Evolutionary conservation across 1,284 basidiomycete species (phyloP).

Genomic region (Psilocybe mexicana): DNA sequence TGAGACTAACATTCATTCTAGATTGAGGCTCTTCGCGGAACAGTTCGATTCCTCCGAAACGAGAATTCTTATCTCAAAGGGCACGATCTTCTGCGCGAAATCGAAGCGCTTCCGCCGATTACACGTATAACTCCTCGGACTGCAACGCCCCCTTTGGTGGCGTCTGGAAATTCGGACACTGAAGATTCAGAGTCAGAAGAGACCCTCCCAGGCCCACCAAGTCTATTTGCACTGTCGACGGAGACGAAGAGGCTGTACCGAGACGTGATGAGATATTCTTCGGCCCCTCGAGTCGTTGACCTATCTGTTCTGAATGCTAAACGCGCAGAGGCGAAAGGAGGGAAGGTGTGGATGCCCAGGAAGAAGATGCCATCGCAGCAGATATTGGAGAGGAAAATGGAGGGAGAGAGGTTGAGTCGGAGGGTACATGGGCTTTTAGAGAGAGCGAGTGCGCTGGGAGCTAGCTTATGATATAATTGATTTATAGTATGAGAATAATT

Average conservation of each 20-base stretch:
- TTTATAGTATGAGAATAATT: neutral
- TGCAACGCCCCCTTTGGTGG: slow-evolving; percentile 61
- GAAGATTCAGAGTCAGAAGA: slow-evolving; percentile 58
- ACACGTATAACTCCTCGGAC: slow-evolving; percentile 45
- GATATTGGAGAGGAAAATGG: slow-evolving; percentile 71
- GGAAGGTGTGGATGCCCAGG: slow-evolving; percentile 69
- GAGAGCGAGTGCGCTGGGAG: slow-evolving; percentile 45
- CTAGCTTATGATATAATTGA: slow-evolving; percentile 20
- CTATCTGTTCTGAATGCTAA: slow-evolving; percentile 61
- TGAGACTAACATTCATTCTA: slow-evolving; percentile 30
- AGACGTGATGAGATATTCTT: slow-evolving; percentile 81
- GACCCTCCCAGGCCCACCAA: slow-evolving; percentile 42
- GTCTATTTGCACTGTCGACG: slow-evolving; percentile 67
- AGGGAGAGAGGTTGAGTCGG: slow-evolving; percentile 68
- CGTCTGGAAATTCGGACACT: slow-evolving; percentile 63
- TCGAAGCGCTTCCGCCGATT: slow-evolving; percentile 73
- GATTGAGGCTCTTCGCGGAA: slow-evolving; percentile 89
- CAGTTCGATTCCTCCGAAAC: slow-evolving; percentile 84
- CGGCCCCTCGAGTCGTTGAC: slow-evolving; percentile 81
- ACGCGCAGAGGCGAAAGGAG: slow-evolving; percentile 44
- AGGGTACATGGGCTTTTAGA: slow-evolving; percentile 71
- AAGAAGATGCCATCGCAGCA: slow-evolving; percentile 81
- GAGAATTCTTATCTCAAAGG: slow-evolving; percentile 94
- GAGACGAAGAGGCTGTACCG: slow-evolving; percentile 83
- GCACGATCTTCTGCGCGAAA: slow-evolving; percentile 81